These are phyloP conservation scores for Umbelopsis sp. DNA, from an alignment of 371 early-diverging fungal genomes.

Conservation along the genomic window DNA sequence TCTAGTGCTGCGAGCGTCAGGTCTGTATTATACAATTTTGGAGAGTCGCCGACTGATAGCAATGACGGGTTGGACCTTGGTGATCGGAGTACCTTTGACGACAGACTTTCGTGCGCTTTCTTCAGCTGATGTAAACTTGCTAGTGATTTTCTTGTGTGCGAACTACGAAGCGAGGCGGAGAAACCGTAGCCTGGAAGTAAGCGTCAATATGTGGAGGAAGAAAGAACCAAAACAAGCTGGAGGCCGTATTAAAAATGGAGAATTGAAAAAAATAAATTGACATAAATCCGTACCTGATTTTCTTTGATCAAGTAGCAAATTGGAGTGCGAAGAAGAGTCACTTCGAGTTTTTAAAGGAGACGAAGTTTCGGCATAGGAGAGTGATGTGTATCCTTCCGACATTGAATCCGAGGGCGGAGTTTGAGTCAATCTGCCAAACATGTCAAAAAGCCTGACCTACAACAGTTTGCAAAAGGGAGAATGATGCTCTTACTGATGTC, in stretches of 20 bases:
- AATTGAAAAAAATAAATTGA: neutral
- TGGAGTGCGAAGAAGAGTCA: neutral
- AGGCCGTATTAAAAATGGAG: too few relatives aligned
- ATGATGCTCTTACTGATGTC: constrained; percentile 13
- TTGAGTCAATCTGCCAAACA: neutral
- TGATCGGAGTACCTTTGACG: neutral
- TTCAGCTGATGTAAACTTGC: neutral
- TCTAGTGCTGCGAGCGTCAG: neutral
- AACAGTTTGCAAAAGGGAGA: neutral
- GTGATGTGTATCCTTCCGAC: neutral
- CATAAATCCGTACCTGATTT: neutral
- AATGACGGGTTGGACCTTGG: constrained; percentile 7
- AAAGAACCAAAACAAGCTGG: too few relatives aligned
- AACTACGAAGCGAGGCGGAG: neutral
- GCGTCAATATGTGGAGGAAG: too few relatives aligned
- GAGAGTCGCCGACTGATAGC: neutral
- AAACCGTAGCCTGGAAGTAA: neutral
- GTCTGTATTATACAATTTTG: neutral
- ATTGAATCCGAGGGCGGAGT: constrained; percentile 16
- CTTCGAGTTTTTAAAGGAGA: neutral
- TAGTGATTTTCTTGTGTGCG: neutral
- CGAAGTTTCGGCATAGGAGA: neutral
- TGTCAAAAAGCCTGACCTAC: neutral
- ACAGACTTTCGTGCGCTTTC: constrained; percentile 4
- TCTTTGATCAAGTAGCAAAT: constrained; percentile 1